Conservation (phyloP, 1,284 basidiomycete genomes). For the Ceratobasidium theobromae region DNA sequence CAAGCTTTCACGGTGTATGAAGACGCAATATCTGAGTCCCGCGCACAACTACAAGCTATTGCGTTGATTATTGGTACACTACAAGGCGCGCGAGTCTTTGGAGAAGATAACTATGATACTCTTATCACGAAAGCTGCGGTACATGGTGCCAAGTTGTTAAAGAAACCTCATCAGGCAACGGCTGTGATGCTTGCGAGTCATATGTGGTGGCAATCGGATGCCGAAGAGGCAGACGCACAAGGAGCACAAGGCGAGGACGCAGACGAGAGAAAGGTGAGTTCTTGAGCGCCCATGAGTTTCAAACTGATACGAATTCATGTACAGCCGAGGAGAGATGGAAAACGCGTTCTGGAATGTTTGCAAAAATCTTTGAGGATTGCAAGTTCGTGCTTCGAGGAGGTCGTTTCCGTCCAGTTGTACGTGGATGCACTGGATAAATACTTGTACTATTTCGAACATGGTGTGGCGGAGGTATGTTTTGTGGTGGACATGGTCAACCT, state of each 20-base stretch:
- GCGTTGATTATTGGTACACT: conserved; percentile 87
- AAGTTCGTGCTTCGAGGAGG: conserved; percentile 90
- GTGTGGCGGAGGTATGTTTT: conserved; percentile 74
- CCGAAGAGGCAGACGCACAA: conserved; percentile 41
- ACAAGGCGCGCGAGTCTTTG: conserved; percentile 82
- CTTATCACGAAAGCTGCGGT: conserved; percentile 93
- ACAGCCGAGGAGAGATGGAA: conserved; percentile 69
- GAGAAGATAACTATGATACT: conserved; percentile 90
- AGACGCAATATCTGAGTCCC: conserved; percentile 89
- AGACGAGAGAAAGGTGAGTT: conserved; percentile 49
- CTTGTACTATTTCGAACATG: conserved; percentile 90
- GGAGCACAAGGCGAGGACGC: conserved; percentile 47
- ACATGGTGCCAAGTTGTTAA: conserved; percentile 89
- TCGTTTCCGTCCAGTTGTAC: conserved; percentile 91
- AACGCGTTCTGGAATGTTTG: conserved; percentile 91
- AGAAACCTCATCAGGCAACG: conserved; percentile 94
- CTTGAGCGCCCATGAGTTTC: neutral
- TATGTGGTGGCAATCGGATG: conserved; percentile 86
- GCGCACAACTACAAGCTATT: conserved; percentile 91
- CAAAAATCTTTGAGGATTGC: conserved; percentile 93
- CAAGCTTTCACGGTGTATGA: conserved; percentile 96
- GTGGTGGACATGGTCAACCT: neutral
- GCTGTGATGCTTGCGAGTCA: conserved; percentile 94
- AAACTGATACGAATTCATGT: neutral
- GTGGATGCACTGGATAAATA: conserved; percentile 93